phyloP scores from a whole-genome alignment of 768 basidiomycete genomes.

The Xerocomus brunneocitrinus region DNA sequence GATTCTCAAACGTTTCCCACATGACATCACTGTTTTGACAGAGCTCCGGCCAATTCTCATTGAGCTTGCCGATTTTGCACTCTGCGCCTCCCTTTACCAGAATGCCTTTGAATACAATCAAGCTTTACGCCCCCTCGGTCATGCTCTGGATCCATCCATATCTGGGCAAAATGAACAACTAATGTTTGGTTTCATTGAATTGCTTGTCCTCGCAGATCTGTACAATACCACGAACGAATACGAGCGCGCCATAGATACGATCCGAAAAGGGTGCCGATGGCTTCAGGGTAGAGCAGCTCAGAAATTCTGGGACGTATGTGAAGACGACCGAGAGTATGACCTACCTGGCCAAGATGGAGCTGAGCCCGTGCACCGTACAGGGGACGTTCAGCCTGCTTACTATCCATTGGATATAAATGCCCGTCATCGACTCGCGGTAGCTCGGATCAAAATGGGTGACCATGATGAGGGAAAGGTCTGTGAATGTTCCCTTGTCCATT shows the following conservation, averaged over 20 bases:
- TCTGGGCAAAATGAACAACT: background rate
- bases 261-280: constrained; percentile 82
- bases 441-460: constrained; percentile 76
- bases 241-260: constrained; percentile 60
- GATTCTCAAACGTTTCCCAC: constrained; percentile 37
- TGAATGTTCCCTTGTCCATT: constrained; percentile 30
- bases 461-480: constrained; percentile 77
- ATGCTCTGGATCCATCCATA: constrained; percentile 29
- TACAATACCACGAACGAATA: constrained; percentile 68
- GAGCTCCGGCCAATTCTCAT: constrained; percentile 53
- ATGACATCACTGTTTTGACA: constrained; percentile 71
- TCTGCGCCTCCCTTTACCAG: constrained; percentile 66
- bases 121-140: constrained; percentile 35
- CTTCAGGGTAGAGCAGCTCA: constrained; percentile 76
- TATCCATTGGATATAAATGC: constrained; percentile 41
- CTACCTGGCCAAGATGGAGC: constrained; percentile 55
- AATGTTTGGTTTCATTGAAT: constrained; percentile 41
- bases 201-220: constrained; percentile 84
- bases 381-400: constrained; percentile 51
- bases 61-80: constrained; percentile 60
- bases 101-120: constrained; percentile 71
- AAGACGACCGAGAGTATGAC: constrained; percentile 84
- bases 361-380: constrained; percentile 33
- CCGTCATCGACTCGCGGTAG: constrained; percentile 76
- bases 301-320: constrained; percentile 73